A percentile compares a stretch with the other conserved stretches of the same genome.
Conservation (phyloP, 805 yeast species). For the Hanseniaspora occidentalis region DNA sequence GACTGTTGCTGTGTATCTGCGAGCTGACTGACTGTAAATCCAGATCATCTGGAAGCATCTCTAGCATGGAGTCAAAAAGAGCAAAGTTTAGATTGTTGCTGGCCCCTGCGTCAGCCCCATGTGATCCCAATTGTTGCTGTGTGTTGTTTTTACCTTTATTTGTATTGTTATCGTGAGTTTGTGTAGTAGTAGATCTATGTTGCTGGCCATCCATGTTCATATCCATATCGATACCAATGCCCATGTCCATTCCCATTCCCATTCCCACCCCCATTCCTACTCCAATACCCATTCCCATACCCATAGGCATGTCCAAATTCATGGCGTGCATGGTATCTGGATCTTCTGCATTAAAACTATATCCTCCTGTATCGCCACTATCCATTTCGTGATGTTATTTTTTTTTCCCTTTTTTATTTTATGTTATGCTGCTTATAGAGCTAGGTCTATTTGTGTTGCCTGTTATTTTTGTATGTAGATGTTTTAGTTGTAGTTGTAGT, state of each 20-base stretch:
- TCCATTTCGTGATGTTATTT: neutral
- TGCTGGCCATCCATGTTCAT: no score
- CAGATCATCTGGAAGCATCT: conserved; percentile 23
- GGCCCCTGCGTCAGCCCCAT: neutral
- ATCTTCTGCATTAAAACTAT: neutral
- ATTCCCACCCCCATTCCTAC: neutral
- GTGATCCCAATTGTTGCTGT: neutral
- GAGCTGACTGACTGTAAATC: conserved; percentile 9
- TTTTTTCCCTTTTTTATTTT: neutral
- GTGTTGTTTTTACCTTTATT: neutral
- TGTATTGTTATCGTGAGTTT: neutral
- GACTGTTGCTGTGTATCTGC: conserved; percentile 3
- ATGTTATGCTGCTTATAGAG: no score
- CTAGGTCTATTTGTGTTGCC: no score
- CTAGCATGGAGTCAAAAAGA: conserved; percentile 23
- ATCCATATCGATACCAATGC: neutral
- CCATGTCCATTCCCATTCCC: neutral
- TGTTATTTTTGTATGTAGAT: no score
- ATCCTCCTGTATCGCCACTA: neutral
- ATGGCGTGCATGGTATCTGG: neutral
- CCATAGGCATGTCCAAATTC: neutral
- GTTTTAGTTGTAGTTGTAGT: no score
- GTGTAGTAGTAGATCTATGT: neutral
- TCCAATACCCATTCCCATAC: neutral
- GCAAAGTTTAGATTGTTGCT: neutral